Evolutionary conservation across 1,284 basidiomycete species (phyloP), one percentile per base, ranked within the genome.

Genomic region (Fomitopsis betulina): DNA sequence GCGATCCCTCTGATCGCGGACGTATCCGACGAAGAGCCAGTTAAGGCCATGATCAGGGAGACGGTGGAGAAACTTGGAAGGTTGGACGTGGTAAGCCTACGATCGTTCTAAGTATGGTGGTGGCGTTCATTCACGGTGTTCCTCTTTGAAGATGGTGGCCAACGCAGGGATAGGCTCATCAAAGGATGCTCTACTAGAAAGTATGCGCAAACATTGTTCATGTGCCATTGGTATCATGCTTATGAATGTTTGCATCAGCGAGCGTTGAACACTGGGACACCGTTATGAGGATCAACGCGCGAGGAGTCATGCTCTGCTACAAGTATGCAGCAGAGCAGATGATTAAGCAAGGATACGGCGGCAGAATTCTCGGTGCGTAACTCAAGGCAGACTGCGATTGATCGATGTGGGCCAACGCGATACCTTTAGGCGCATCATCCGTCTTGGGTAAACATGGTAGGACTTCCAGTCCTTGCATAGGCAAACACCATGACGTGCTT

Each of bases 1-100:
- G 64, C 65, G 0, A 51, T 71, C 3, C 55, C 61, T 2, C 53
- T 76, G 23, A 51, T 62, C 1, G 68, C 59, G 1, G 73, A 76
- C 58, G 72, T 78, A 3, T 62, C 72, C 0, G 61, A 64, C 5
- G 74, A 79, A 56, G 61, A 55, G 1, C 67, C 73, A 10, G 75
- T 78, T 6, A 67, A 72, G 55, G 59, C 56, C 2, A 67, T 78
- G 63, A 70, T 79, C 9, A 40, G 60, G 40, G 45, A 38, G 30
- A 47, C 57, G 21, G 62, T 55, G 23, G 43, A 60, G 30, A 50
- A 33, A 32, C 45, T 60, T 35, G 62, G 61, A 15, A 25, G 35
- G 35, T 38, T 58, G 42, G 52, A 56, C 49, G 38, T 58, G 19
- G 58, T 55, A 32, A 39, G 54, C 4, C 9, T 3, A 7, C 0